Evolutionary conservation across 164 flowering plant species (phyloP).

Genomic region (Platanus orientalis): DNA sequence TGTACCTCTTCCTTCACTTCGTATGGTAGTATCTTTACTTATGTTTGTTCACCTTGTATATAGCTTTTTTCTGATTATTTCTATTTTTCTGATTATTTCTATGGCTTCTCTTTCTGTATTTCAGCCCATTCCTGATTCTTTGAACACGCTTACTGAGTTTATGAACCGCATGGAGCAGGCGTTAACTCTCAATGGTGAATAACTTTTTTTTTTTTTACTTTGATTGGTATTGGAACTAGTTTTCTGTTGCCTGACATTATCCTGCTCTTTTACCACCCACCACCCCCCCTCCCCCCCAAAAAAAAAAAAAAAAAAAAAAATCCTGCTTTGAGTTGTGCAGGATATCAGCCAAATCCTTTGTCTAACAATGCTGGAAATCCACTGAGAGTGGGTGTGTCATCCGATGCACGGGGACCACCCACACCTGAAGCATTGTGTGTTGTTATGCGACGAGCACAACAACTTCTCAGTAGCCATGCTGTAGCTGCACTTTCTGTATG

Average conservation of each 20-base stretch:
- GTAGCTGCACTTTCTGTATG: conserved; percentile 49
- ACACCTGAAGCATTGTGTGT: conserved; percentile 66
- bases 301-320: too few species aligned
- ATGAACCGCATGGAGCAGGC: conserved; percentile 73
- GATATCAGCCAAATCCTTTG: conserved; percentile 41
- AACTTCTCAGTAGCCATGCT: conserved; percentile 57
- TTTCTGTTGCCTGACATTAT: background rate
- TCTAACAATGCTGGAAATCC: conserved; percentile 22
- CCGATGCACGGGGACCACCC: conserved; percentile 52
- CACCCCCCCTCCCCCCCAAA: too few species aligned
- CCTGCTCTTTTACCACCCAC: too few species aligned
- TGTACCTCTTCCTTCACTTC: conserved; percentile 57
- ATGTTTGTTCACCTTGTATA: background rate
- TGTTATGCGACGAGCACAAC: conserved; percentile 58
- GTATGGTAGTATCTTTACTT: conserved; percentile 37
- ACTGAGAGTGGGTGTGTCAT: conserved; percentile 41
- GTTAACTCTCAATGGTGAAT: conserved; percentile 62
- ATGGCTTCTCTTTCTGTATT: conserved; percentile 7
- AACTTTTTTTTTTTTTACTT: background rate
- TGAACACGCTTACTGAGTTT: conserved; percentile 71
- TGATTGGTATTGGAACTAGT: background rate
- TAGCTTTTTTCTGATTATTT: conserved; percentile 6
- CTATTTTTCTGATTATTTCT: conserved; percentile 5
- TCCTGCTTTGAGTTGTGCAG: conserved; percentile 29
- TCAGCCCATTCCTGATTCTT: conserved; percentile 89